phyloP scores from a whole-genome alignment of 768 basidiomycete genomes.

The Boletus coccyginus region DNA sequence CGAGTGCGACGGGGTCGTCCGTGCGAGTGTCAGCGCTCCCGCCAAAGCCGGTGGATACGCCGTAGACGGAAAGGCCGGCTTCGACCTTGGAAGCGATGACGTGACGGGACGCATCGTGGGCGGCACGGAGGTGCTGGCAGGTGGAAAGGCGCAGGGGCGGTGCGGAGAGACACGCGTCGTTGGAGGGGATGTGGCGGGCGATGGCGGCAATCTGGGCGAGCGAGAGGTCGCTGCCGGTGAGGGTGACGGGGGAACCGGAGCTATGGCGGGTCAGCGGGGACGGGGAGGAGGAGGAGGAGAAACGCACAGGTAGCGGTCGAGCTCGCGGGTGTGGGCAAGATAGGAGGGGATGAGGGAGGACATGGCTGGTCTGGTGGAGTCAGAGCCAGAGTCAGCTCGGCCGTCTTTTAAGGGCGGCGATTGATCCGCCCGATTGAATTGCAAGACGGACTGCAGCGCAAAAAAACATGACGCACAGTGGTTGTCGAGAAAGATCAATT shows the following conservation, averaged over 20 bases:
- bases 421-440: conserved; percentile 20
- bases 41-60: conserved; percentile 82
- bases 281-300: not conserved
- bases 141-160: conserved; percentile 23
- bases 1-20: conserved; percentile 66
- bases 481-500: conserved; percentile 9
- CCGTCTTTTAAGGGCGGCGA: conserved; percentile 6
- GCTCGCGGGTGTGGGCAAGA: conserved; percentile 56
- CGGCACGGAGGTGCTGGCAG: conserved; percentile 37
- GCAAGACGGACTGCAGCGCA: not conserved
- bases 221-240: conserved; percentile 71
- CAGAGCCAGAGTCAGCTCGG: not conserved
- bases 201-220: conserved; percentile 77
- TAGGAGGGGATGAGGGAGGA: conserved; percentile 51
- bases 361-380: conserved; percentile 1
- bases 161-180: conserved; percentile 36
- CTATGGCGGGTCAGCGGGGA: conserved; percentile 34
- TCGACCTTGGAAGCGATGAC: conserved; percentile 67
- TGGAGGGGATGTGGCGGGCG: conserved; percentile 51
- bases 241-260: conserved; percentile 55
- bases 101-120: conserved; percentile 60
- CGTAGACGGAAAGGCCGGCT: conserved; percentile 71
- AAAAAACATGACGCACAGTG: not conserved
- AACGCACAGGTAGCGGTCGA: conserved; percentile 61
- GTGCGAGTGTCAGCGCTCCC: conserved; percentile 89